Evolutionary conservation across 1,284 basidiomycete genomes (phyloP), one percentile per base, ranked within the genome.

Genomic region (Marasmius fiardii): DNA sequence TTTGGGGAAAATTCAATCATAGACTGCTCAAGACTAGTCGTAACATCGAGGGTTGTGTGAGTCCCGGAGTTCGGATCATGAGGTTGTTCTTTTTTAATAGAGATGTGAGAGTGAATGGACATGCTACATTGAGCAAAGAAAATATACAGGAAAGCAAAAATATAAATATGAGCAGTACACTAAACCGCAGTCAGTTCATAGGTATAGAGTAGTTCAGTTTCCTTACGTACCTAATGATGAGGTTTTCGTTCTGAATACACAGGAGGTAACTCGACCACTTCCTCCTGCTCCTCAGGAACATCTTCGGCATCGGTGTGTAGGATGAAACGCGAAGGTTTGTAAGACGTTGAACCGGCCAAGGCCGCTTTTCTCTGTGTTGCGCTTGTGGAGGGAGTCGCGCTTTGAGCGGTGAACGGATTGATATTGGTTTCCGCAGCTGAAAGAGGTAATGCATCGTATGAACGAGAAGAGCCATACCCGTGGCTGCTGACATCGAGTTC

Each of bases 271-370:
- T 92, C 90, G 16, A 91, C 76, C 21, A 89, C 70, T 8, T 79
- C 87, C 18, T 80, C 72, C 35, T 74, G 74, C 43, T 76, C 74
- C n/a, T 74, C 74, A 14, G 74, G 55, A 16, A 64, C 66, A 58
- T 85, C 83, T 55, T 86, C 86, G 10, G 79, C 78, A 65, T 91
- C 89, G 0, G 84, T 88, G 63, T 92, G 89, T 10, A 90, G 58
- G 57, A 91, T 76, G 66, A 83, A 86, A 44, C 84, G 78, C 28
- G 83, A 71, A 10, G 79, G 70, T 54, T 70, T 73, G 61, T 81
- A 75, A 20, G 61, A 57, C 7, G 72, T 59, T 20, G 68, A 56
- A 26, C 79, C 78, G 21, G 81, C 77, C 72, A 78, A 74, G 1
- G 74, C 73, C 14, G 79, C 81, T 68, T 84, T 85, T 51, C 75